phyloP scores from a whole-genome alignment of 1,284 basidiomycete genomes.

The Ganoderma multipileum region DNA sequence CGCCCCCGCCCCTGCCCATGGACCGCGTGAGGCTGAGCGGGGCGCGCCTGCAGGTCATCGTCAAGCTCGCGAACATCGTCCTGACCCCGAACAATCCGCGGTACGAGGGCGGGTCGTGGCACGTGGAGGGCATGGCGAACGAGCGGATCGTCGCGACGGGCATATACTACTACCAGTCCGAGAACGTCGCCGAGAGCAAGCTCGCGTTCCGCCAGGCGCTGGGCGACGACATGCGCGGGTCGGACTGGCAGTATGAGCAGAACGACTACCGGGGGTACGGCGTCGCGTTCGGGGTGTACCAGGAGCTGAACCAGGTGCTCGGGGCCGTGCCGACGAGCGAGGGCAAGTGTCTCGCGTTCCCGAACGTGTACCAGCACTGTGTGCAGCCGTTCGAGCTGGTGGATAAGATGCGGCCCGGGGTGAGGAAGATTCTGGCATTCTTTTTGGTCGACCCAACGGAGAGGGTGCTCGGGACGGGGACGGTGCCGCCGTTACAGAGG shows the following conservation, averaged over 20 bases:
- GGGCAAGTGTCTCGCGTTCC: constrained; percentile 14
- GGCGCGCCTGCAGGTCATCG: constrained; percentile 51
- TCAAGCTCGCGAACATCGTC: constrained; percentile 28
- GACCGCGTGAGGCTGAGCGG: neutral
- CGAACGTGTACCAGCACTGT: constrained; percentile 10
- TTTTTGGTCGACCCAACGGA: constrained; percentile 13
- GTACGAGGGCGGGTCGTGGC: constrained; percentile 9
- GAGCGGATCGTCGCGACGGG: constrained; percentile 29
- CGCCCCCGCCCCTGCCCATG: constrained; percentile 11
- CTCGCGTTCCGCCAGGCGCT: constrained; percentile 6
- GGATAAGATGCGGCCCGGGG: constrained; percentile 1
- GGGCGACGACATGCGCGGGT: neutral
- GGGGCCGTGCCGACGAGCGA: constrained; percentile 6
- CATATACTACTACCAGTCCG: constrained; percentile 18
- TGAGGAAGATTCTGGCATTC: constrained; percentile 6
- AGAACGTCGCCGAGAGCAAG: constrained; percentile 9
- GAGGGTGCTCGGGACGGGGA: constrained; percentile 24
- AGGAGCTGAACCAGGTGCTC: constrained; percentile 6
- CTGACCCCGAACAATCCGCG: neutral
- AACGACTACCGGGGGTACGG: neutral
- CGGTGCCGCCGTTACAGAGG: constrained; percentile 30
- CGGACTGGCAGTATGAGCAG: neutral
- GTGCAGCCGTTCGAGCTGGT: constrained; percentile 37
- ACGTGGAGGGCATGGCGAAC: constrained; percentile 13
- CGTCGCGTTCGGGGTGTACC: neutral